phyloP scores from a whole-genome alignment of 345 rosid genomes.

The Barbarea vulgaris region DNA sequence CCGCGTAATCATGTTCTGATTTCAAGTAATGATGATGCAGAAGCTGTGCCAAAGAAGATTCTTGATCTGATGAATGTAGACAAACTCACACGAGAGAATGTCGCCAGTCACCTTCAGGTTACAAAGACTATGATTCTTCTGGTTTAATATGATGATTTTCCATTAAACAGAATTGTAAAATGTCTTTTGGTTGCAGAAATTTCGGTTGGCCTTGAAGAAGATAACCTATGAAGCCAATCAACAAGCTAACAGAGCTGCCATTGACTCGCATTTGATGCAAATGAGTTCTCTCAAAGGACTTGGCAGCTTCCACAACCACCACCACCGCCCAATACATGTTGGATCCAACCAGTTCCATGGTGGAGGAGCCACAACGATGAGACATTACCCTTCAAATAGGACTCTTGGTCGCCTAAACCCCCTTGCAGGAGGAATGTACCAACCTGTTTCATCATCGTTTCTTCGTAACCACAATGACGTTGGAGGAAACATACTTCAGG shows the following conservation, averaged over 20 bases:
- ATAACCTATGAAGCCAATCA: conserved; percentile 36
- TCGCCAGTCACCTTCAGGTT: conserved; percentile 95
- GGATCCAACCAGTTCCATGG: conserved; percentile 57
- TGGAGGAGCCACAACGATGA: conserved; percentile 40
- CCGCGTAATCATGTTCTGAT: neutral
- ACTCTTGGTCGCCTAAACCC: conserved; percentile 64
- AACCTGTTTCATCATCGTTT: conserved; percentile 37
- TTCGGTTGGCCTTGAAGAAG: conserved; percentile 32
- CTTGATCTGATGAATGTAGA: conserved; percentile 92
- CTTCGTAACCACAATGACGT: conserved; percentile 39
- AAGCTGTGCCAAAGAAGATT: conserved; percentile 92
- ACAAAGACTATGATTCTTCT: conserved; percentile 9
- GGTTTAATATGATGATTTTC: neutral
- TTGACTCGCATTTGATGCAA: conserved; percentile 61
- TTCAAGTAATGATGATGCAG: conserved; percentile 49
- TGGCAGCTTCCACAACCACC: conserved; percentile 46
- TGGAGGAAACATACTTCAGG: conserved; percentile 31
- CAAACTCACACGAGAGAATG: conserved; percentile 84
- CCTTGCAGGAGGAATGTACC: conserved; percentile 57
- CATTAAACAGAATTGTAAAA: neutral
- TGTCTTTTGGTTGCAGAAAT: conserved; percentile 36
- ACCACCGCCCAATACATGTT: conserved; percentile 37
- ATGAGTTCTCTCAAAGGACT: conserved; percentile 55
- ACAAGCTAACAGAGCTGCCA: conserved; percentile 39
- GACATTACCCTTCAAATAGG: conserved; percentile 55